Conservation (phyloP, 1,139 yeast genomes). For the Scheffersomyces illinoinensis region DNA sequence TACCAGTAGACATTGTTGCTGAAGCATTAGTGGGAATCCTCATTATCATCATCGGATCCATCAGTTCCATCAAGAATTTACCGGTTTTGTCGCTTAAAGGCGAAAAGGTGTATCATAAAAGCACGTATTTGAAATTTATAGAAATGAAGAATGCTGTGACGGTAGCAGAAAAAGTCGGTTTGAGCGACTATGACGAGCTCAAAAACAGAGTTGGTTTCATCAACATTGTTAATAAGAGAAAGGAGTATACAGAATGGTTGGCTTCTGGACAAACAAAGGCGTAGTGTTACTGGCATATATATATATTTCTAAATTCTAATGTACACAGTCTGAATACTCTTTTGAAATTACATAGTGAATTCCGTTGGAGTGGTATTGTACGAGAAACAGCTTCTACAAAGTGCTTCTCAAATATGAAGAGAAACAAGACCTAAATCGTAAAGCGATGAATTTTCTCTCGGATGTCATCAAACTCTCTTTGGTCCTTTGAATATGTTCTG, state of each 20-base stretch:
- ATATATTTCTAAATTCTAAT: background rate
- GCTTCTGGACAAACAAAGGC: background rate
- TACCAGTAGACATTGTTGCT: conserved; percentile 41
- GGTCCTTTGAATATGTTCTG: background rate
- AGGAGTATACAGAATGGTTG: conserved; percentile 41
- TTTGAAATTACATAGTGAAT: too few species aligned
- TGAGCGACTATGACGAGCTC: conserved; percentile 42
- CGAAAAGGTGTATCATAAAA: conserved; percentile 18
- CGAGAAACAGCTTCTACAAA: too few species aligned
- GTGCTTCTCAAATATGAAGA: background rate
- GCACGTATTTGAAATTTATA: conserved; percentile 42
- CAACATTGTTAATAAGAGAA: conserved; percentile 42
- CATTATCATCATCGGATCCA: conserved; percentile 37
- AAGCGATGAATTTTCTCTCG: background rate
- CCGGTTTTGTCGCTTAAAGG: conserved; percentile 17
- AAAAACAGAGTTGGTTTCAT: conserved; percentile 47
- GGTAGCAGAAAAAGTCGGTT: conserved; percentile 45
- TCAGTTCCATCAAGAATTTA: conserved; percentile 26
- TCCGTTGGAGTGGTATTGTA: background rate
- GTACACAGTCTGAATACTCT: background rate
- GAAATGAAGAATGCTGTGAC: conserved; percentile 48
- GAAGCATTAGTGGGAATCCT: conserved; percentile 45
- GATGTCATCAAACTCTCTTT: background rate
- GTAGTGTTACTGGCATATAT: background rate
- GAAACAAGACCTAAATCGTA: background rate